Percentiles rank a stretch among this genome's conserved stretches.
Evolutionary conservation across 192 early-diverging fungal genomes (phyloP).

Genomic region (Backusella psychrophila): DNA sequence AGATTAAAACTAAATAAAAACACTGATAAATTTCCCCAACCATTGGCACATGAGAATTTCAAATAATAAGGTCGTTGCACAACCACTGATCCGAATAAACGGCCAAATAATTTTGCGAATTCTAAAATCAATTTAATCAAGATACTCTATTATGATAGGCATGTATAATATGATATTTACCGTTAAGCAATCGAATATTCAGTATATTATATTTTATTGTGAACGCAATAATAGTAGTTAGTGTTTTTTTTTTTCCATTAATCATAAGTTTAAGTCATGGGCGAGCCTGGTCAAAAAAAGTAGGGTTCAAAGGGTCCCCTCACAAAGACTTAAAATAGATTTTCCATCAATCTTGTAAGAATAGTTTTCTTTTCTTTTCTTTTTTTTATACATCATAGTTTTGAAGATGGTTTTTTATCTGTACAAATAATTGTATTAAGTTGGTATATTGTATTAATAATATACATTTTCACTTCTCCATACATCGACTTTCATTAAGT

Average conservation of each 20-base stretch:
- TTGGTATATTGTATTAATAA: not conserved
- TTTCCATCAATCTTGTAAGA: not conserved
- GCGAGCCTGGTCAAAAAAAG: not conserved
- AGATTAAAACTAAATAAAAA: not conserved
- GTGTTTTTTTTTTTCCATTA: not conserved
- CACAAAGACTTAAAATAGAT: not conserved
- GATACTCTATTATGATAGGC: not conserved
- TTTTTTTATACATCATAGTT: not conserved
- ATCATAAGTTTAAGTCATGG: not conserved
- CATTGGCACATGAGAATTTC: conserved; percentile 2
- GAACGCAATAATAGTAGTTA: not conserved
- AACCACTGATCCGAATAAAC: not conserved
- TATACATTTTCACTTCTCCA: not conserved
- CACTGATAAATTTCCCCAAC: not conserved
- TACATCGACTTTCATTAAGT: not conserved
- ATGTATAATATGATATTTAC: not conserved
- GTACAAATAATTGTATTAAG: not conserved
- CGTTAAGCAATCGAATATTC: not conserved
- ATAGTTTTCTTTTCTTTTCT: not conserved
- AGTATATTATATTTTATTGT: not conserved
- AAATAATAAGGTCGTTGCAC: not conserved
- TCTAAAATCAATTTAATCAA: not conserved
- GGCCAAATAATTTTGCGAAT: conserved; percentile 2
- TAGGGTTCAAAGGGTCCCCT: conserved; percentile 1
- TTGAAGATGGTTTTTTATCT: not conserved